Evolutionary conservation across 768 basidiomycete species (phyloP), one percentile per base, ranked within the genome.

Genomic region (Glaciozyma antarctica): DNA sequence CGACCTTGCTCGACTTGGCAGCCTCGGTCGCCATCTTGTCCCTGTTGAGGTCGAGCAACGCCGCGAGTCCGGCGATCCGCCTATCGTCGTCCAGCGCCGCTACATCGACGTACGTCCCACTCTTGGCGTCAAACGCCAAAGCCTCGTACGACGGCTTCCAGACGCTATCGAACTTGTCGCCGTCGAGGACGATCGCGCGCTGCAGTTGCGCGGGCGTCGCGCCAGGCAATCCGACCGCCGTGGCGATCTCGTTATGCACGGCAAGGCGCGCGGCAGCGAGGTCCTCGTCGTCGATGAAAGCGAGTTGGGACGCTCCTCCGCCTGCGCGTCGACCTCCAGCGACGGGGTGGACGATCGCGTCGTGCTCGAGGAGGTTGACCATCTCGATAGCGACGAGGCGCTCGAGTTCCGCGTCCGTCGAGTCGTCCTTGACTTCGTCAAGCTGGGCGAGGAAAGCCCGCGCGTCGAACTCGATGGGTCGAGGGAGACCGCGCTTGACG

Each of bases 311-410:
- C 28, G 80, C 78, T 41, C 73, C 67, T 17, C 85, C 82, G 9
- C 91, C 90, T 9, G 90, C 82, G 44, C 82, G 81, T 28, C 82
- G 81, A 15, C 91, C 92, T 3, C 95, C 95, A 15, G 93, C 90
- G 19, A 97, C 77, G 5, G 94, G 93, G 77, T 92, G 80, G 0
- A 83, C 82, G 62, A 97, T 84, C 8, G 91, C 82, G 76, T 99
- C 95, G 74, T 98, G 92, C 61, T 85, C 82, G 65, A 98, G 78
- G 53, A 99, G 81, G 48, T 81, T 79, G 5, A 83, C 86, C 56
- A 98, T 81, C 74, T 98, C 95, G 24, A 78, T 75, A 72, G 91
- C 82, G 72, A 99, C 81, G 41, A 92, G 77, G 63, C 77, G 81
- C 67, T 83, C 82, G 2, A 84, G 87, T 10, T 79, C 77, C 0